Percentiles rank a stretch among this genome's conserved stretches.
Evolutionary conservation across 2,329 filamentous ascomycete species (phyloP).

Genomic region (Colletotrichum siamense): DNA sequence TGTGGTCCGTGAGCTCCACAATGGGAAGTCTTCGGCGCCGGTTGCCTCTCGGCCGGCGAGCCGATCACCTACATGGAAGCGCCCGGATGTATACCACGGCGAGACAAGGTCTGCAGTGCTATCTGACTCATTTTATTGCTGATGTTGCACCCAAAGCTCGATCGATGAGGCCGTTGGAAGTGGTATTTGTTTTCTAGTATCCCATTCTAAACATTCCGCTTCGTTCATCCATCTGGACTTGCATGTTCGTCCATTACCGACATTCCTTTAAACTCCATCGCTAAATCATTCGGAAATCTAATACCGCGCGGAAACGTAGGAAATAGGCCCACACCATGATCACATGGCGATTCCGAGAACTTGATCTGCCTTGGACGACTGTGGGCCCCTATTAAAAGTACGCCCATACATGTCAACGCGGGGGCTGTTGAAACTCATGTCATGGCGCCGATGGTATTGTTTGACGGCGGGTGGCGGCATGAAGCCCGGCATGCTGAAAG

Average conservation of each 20-base stretch:
- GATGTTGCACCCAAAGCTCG: neutral
- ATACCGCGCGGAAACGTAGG: neutral
- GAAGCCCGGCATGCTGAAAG: neutral
- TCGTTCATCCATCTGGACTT: neutral
- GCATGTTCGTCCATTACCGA: neutral
- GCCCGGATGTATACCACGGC: neutral
- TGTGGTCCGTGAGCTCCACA: neutral
- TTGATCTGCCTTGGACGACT: neutral
- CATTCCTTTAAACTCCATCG: neutral
- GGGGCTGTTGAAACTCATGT: neutral
- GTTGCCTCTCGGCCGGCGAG: neutral
- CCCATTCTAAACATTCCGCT: neutral
- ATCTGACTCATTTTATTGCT: neutral
- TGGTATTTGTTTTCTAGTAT: neutral
- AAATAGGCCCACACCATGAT: neutral
- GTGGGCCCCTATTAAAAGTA: neutral
- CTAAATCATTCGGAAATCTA: neutral
- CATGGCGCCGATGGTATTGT: neutral
- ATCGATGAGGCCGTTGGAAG: neutral
- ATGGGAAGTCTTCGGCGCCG: neutral
- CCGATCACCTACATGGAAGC: neutral
- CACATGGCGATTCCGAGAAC: constrained; percentile 17
- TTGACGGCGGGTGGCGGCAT: neutral
- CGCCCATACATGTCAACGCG: neutral
- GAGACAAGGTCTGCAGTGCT: neutral